These are phyloP conservation scores for Babesia gibsoni DNA, from an alignment of 169 alveolate genomes.

Conservation along the genomic window DNA sequence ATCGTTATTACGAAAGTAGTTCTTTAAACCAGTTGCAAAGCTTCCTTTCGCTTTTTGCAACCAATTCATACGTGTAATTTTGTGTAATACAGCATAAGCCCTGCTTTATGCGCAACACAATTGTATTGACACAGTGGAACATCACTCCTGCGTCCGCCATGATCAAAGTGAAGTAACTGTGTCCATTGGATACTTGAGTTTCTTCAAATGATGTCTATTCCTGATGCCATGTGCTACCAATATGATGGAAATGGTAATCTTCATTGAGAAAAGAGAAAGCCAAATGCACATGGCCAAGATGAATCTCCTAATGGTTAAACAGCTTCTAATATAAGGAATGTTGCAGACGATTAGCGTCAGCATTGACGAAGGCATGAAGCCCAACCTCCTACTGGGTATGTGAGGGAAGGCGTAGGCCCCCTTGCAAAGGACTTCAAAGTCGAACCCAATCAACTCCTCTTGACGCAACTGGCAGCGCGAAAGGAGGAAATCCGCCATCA, in stretches of 20 bases:
- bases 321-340: slow-evolving; percentile 58
- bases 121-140: too few relatives aligned
- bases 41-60: too few relatives aligned
- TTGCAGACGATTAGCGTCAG: slow-evolving; percentile 70
- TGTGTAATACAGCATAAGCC: too few relatives aligned
- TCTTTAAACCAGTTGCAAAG: too few relatives aligned
- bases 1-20: too few relatives aligned
- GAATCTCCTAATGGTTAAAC: slow-evolving; percentile 14
- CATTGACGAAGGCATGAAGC: slow-evolving; percentile 74
- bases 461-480: slow-evolving; percentile 58
- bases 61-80: too few relatives aligned
- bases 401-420: slow-evolving; percentile 71
- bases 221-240: slow-evolving; percentile 34
- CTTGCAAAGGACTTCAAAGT: slow-evolving; percentile 69
- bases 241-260: slow-evolving; percentile 40
- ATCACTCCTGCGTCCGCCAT: background rate
- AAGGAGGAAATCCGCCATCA: slow-evolving; percentile 68
- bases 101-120: too few relatives aligned
- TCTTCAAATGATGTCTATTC: background rate
- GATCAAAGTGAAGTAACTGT: slow-evolving; percentile 27
- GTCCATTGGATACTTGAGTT: slow-evolving; percentile 37
- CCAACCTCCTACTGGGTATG: slow-evolving; percentile 72
- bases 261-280: slow-evolving; percentile 22
- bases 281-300: slow-evolving; percentile 11
- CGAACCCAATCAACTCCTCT: slow-evolving; percentile 32